Conservation (phyloP, 306 rosid species). For the Casuarina cunninghamiana region DNA sequence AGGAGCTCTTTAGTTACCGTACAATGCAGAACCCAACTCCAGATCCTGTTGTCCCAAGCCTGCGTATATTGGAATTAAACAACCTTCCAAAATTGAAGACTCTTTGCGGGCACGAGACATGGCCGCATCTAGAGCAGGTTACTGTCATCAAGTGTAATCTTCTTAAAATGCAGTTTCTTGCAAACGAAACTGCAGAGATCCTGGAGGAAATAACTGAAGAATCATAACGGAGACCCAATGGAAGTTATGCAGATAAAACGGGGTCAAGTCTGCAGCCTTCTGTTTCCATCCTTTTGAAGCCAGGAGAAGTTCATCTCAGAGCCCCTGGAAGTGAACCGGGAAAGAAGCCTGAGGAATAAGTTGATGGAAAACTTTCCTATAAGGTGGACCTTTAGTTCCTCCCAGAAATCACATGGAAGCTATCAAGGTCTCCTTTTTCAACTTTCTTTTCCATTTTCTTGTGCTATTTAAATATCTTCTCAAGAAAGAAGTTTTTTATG, state of each 20-base stretch:
- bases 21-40: background rate
- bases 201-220: slow-evolving; percentile 14
- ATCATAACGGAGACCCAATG: slow-evolving; percentile 12
- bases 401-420: no score
- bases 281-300: background rate
- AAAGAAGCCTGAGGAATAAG: no score
- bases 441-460: no score
- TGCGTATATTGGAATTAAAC: slow-evolving; percentile 11
- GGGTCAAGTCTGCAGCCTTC: slow-evolving; percentile 5
- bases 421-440: no score
- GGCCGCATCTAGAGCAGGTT: slow-evolving; percentile 16
- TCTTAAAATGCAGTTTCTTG: slow-evolving; percentile 9
- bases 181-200: background rate
- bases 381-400: no score
- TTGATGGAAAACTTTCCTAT: no score
- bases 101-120: slow-evolving; percentile 18
- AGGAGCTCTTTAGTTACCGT: slow-evolving; percentile 11
- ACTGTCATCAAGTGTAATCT: slow-evolving; percentile 9
- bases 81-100: slow-evolving; percentile 12
- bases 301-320: no score
- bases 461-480: no score
- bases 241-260: background rate
- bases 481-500: no score
- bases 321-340: no score
- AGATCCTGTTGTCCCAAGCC: slow-evolving; percentile 16